Evolutionary conservation across 441 rosid species (phyloP), one percentile per base, ranked within the genome.

Genomic region (Macaranga tanarius): DNA sequence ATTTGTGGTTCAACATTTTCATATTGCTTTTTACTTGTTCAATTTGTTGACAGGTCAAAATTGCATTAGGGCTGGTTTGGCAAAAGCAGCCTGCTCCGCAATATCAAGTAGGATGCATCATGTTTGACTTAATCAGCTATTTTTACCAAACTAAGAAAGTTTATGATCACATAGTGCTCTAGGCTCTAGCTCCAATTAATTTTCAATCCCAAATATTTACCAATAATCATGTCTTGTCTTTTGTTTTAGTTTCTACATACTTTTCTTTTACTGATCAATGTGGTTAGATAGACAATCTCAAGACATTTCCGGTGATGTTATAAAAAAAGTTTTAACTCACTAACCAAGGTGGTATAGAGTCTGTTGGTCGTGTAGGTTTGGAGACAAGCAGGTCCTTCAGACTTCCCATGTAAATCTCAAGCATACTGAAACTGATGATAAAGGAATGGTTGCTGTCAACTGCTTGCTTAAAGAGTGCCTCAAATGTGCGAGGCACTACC

Each of bases 391-490:
- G 76, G 77, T 92, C 97, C 75, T 79, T 88, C 61, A 92, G 89
- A 82, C 86, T 84, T 71, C 97, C 96, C 88, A 88, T 68, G 83
- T 92, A 92, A 61, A 92, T 86, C 84, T 92, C 97, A 68, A 92
- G 88, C 97, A 92, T 90, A 66, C 97, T 92, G 81, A 89, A 92
- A 17, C 71, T 83, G 79, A 90, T 82, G 50, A 65, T 73, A 79
- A 86, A 85, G 54, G 62, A 72, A 80, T 85, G 84, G 76, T 86
- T 88, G 80, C 90, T 87, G 65, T 80, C 87, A 57, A 42, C 80
- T 23, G 88, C 89, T 81, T 85, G 91, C 75, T 85, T 84, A 73
- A 92, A 82, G 68, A 90, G 71, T 65, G 87, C 89, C 73, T 86
- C 79, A 44, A 92, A 87, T 16, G 88, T 76, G 47, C 85, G 77